phyloP scores from a whole-genome alignment of 768 basidiomycete species.

The Leccinum disarticulatum region DNA sequence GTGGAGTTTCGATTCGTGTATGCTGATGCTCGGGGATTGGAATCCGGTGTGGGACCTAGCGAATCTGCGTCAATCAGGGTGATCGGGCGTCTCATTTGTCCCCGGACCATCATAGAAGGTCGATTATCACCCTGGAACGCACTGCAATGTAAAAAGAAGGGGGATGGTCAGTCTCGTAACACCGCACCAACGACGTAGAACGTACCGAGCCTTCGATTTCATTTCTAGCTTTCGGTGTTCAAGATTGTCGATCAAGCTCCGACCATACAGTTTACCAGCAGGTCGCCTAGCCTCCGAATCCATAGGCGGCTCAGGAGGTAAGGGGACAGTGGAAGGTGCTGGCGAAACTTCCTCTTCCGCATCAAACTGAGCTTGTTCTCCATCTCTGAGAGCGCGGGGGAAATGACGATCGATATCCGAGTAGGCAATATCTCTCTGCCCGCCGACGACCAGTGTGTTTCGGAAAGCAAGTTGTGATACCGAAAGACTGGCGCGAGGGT shows the following conservation, averaged over 20 bases:
- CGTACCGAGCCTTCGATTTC: constrained; percentile 81
- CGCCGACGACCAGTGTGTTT: constrained; percentile 71
- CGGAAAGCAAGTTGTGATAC: constrained; percentile 86
- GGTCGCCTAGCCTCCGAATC: constrained; percentile 45
- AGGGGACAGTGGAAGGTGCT: constrained; percentile 30
- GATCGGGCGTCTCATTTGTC: constrained; percentile 49
- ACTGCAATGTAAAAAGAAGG: constrained; percentile 38
- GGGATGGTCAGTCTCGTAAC: constrained; percentile 4
- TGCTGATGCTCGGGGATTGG: constrained; percentile 43
- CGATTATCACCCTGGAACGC: constrained; percentile 87
- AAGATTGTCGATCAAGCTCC: constrained; percentile 87
- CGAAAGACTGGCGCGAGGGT: constrained; percentile 70
- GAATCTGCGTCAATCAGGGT: constrained; percentile 75
- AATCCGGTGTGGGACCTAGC: constrained; percentile 48
- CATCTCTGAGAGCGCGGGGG: constrained; percentile 76
- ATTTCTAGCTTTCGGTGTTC: constrained; percentile 81
- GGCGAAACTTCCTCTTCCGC: constrained; percentile 38
- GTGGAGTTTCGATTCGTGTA: constrained; percentile 52
- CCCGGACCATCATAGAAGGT: constrained; percentile 91
- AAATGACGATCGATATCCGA: constrained; percentile 58
- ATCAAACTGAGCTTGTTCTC: constrained; percentile 67
- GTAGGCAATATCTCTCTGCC: constrained; percentile 61
- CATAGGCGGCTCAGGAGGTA: constrained; percentile 31
- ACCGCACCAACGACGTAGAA: constrained; percentile 1
- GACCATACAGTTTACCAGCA: constrained; percentile 82